These are phyloP conservation scores for Pichia sp. DNA, from an alignment of 1,139 yeast genomes.

Conservation along the genomic window DNA sequence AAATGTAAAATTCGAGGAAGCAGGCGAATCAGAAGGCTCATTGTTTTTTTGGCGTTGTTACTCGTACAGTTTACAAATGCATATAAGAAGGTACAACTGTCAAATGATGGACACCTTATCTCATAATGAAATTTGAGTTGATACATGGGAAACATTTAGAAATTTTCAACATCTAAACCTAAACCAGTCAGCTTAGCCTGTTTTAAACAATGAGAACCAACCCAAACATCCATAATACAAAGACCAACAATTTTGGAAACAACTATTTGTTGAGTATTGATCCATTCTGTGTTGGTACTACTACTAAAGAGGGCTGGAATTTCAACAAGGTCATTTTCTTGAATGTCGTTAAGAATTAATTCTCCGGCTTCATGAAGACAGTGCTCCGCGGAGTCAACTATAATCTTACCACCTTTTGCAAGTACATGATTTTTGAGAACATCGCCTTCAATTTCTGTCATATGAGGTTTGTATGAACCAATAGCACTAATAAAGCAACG, in stretches of 20 bases:
- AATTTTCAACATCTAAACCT: constrained; percentile 29
- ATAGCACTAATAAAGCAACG: constrained; percentile 49
- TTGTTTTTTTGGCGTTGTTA: not conserved
- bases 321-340: constrained; percentile 36
- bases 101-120: not conserved
- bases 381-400: constrained; percentile 57
- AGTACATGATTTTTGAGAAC: constrained; percentile 29
- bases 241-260: constrained; percentile 52
- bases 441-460: constrained; percentile 53
- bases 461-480: constrained; percentile 63
- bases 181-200: constrained; percentile 21
- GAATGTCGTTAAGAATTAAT: constrained; percentile 39
- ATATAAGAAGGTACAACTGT: not conserved
- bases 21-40: not conserved
- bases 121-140: not conserved
- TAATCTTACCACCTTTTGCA: constrained; percentile 33
- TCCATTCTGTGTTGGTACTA: constrained; percentile 6
- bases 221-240: constrained; percentile 52
- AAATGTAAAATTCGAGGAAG: not conserved
- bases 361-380: constrained; percentile 61
- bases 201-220: constrained; percentile 31
- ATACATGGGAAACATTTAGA: constrained; percentile 13
- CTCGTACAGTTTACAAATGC: no score
- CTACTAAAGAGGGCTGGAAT: constrained; percentile 33
- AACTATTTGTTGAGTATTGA: constrained; percentile 29